Evolutionary conservation across 2,329 filamentous ascomycete species (phyloP), one percentile per base, ranked within the genome.

Genomic region (Botrytis hyacinthi): DNA sequence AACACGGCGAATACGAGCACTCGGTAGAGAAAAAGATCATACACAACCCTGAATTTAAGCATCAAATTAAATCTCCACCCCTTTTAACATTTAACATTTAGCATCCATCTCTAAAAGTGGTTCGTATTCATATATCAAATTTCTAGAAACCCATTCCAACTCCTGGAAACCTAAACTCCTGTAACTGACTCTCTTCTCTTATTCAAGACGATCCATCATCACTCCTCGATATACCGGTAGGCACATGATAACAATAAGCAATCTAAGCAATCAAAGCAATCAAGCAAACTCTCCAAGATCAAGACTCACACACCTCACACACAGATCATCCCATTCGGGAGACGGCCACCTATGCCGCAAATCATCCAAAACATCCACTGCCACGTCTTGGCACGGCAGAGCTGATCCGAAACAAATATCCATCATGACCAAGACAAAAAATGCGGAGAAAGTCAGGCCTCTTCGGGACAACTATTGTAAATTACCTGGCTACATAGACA

Each of bases 311-410:
- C 48, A 54, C n/a, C 46, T 48, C 46, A 26, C 22, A 26, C 48
- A 57, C n/a, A 57, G n/a, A 54, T 54, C 51, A 18, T 54, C 14
- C n/a, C 16, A 10, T 32, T 37, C 42, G 40, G 42, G 29, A 48
- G 44, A 40, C 44, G 63, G 46, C 46, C 32, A 51, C 32, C 44
- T 51, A n/a, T 67, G 63, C 63, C 44, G 63, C 63, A 67, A 51
- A 37, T 7, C 51, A 57, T 29, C 40, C 40, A 63, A n/a, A n/a
- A 32, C 37, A 63, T n/a, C 61, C 61, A 44, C 18, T 14, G 61
- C 60, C 60, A n/a, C 14, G 5, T 37, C 63, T 67, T 51, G 44
- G 63, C 63, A 51, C 44, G 63, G 65, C 51, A 54, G 14, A 29
- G 6, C 46, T 40, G 20, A 40, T 46, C 62, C 62, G 62, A 63